phyloP scores from a whole-genome alignment of 352 stramenopile species.

The Phytophthora melonis region DNA sequence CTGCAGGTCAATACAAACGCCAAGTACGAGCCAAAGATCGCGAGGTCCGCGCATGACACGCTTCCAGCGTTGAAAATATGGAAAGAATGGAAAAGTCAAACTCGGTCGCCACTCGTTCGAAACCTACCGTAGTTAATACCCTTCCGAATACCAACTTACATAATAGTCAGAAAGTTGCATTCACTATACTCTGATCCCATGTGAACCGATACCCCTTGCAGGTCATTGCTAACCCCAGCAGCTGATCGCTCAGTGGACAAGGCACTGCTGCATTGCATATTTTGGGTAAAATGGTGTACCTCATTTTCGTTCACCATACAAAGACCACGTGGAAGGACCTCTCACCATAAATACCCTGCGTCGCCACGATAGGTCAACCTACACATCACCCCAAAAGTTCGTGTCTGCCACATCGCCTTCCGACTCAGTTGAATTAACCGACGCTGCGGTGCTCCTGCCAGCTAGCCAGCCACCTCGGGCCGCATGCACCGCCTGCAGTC shows the following conservation, averaged over 20 bases:
- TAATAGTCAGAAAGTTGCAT: too few relatives aligned
- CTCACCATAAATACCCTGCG: not conserved
- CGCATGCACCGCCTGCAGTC: too few relatives aligned
- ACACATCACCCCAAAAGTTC: not conserved
- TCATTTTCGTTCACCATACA: not conserved
- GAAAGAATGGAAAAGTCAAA: not conserved
- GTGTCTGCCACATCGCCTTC: not conserved
- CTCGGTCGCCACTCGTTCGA: not conserved
- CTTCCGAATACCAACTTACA: not conserved
- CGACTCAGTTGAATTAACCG: too few relatives aligned
- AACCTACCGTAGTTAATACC: not conserved
- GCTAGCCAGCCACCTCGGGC: not conserved
- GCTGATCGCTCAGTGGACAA: not conserved
- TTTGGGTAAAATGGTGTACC: not conserved
- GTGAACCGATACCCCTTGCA: not conserved
- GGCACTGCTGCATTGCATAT: not conserved
- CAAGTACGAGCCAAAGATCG: constrained; percentile 27
- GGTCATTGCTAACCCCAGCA: not conserved
- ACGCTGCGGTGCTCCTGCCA: too few relatives aligned
- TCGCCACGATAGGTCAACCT: not conserved
- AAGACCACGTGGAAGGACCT: not conserved
- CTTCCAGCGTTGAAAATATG: not conserved
- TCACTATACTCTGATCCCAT: not conserved
- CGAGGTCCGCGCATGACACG: not conserved
- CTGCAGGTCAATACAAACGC: constrained; percentile 1